Evolutionary conservation across 805 yeast genomes (phyloP), one percentile per base, ranked within the genome.

Genomic region (Debaryomyces hansenii): DNA sequence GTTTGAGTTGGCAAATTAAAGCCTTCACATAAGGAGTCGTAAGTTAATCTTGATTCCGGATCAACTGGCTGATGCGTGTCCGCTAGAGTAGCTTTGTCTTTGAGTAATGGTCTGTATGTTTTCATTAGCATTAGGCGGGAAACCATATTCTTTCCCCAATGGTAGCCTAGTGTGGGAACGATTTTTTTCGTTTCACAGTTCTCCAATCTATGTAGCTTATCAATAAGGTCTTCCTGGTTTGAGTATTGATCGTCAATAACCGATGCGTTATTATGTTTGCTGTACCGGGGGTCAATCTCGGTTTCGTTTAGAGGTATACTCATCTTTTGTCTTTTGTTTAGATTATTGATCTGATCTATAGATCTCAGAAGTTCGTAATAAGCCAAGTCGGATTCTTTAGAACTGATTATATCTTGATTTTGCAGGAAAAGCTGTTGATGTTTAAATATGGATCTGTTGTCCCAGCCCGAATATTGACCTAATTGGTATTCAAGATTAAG

Each of bases 391-490:
- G 37, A 24, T 12, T 49, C 50, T 14, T 37, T 39, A 24, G 48
- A 42, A 44, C 46, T 39, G 6, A 50, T 14, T 20, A 20, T 16
- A 2, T 31, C 34, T 31, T 31, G 34, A 31, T 11, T 31, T 2
- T 31, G 20, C 15, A 27, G 20, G 14, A 28, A 37, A 5, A 32
- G 34, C 37, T 27, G 28, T 29, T 55, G 60, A 40, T 46, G 53
- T 8, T 42, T 40, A 31, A 36, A 44, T 6, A 75, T 70, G 15
- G 67, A 59, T 1, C 66, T 63, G 46, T 69, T 68, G 50, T 80
- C 83, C 96, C 96, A 90, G 0, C 96, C 96, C 16, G 82, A 75
- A 38, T 81, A 67, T 78, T 85, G 82, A 5, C 91, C 87, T 15
- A 83, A 56, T 58, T 90, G 96, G 57, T 82, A 80, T 46, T 84